A percentile compares a stretch with the other conserved stretches of the same genome.
These are phyloP conservation scores for Penicillium sp. DNA, from an alignment of 2,329 filamentous ascomycete genomes.

Conservation along the genomic window DNA sequence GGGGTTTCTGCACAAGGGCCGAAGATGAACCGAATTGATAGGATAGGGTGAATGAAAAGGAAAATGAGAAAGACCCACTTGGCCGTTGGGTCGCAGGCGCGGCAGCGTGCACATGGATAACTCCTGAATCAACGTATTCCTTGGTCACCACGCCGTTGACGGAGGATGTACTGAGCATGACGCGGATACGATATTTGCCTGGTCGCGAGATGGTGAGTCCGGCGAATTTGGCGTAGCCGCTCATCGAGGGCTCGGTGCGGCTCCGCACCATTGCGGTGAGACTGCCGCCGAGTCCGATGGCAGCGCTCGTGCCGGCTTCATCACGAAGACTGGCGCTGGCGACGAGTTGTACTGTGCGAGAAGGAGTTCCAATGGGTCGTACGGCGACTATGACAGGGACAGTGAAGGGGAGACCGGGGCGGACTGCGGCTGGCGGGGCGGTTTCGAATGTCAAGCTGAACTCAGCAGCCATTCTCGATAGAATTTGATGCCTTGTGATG, in stretches of 20 bases:
- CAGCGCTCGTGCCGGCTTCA: slow-evolving; percentile 29
- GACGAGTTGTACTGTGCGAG: slow-evolving; percentile 32
- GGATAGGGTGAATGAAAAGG: background rate
- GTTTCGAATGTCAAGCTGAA: slow-evolving; percentile 38
- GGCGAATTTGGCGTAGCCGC: slow-evolving; percentile 37
- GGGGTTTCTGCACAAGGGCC: background rate
- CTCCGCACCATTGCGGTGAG: slow-evolving; percentile 41
- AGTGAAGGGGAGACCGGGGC: slow-evolving; percentile 34
- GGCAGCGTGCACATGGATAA: slow-evolving; percentile 36
- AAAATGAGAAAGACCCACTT: slow-evolving; percentile 31
- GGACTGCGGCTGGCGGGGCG: slow-evolving; percentile 32
- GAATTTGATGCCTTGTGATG: background rate
- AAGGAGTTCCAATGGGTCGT: slow-evolving; percentile 32
- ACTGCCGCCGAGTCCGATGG: slow-evolving; percentile 31
- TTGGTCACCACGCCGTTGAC: slow-evolving; percentile 35
- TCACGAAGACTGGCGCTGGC: slow-evolving; percentile 34
- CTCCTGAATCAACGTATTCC: slow-evolving; percentile 35
- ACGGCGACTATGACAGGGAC: slow-evolving; percentile 39
- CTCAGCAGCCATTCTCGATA: slow-evolving; percentile 26
- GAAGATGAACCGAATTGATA: background rate
- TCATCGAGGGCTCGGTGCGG: slow-evolving; percentile 34
- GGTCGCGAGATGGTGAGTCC: slow-evolving; percentile 34
- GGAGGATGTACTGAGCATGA: slow-evolving; percentile 38
- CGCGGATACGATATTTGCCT: slow-evolving; percentile 36
- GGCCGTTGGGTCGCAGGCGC: slow-evolving; percentile 33